Evolutionary conservation across 1,139 yeast genomes (phyloP), one percentile per base, ranked within the genome.

Genomic region (Yamadazyma siamensis): DNA sequence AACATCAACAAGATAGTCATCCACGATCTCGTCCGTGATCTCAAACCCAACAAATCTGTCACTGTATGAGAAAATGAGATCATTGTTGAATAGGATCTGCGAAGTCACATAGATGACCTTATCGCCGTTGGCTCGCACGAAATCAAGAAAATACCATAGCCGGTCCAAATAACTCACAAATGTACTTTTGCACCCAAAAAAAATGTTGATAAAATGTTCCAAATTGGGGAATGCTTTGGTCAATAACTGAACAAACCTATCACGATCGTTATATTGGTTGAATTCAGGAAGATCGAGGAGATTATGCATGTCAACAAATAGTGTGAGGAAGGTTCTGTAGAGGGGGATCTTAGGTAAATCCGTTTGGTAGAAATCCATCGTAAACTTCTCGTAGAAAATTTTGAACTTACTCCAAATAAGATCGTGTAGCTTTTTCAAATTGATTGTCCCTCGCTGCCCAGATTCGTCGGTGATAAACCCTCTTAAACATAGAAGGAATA

Each of bases 121-220:
- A 3, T 35, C 7, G 27, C 29, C 6, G 43, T 37, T 6, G 40
- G 27, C 21, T 40, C 8, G 39, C 29, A 61, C 29, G 36, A 46
- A 54, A 16, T 40, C 43, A 30, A 61, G 50, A 11, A 61, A 46
- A 19, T 49, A 61, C 54, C 58, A 56, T 3, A 59, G 33, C 32
- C 50, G 54, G 21, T 47, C 54, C 9, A 50, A 35, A 32, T 62
- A 61, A 23, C 49, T 36, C 5, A 39, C 34, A 32, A 59, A 44
- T 25, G 54, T 53, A n/a, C 53, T 59, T 29, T 40, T 40, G 21
- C 62, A 55, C 1, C 68, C 69, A 41, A 58, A 61, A 35, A 46
- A 53, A 11, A 38, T 29, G 29, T 56, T 45, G 10, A 51, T 32
- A 19, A 57, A 40, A 14, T 46, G 27, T n/a, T 43, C 42, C 46